Percentiles rank a stretch among this genome's conserved stretches.
Conservation (phyloP, 495 filamentous ascomycete species). For the Aspergillus coremiiformis region DNA sequence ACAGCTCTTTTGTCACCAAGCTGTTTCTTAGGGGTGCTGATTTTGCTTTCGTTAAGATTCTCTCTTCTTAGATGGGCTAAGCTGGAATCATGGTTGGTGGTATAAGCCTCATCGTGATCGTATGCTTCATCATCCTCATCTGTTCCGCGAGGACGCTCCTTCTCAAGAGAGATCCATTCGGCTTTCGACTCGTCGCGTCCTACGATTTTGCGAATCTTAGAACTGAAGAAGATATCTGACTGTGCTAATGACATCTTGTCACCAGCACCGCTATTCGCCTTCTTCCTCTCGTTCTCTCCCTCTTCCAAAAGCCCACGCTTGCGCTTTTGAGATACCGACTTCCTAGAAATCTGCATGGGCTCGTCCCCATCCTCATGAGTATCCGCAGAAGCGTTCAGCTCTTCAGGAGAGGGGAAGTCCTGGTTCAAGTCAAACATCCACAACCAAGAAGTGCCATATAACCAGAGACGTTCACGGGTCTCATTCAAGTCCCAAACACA, state of each 20-base stretch:
- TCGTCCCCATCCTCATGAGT: conserved; percentile 19
- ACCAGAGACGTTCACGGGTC: conserved; percentile 61
- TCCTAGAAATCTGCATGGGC: conserved; percentile 17
- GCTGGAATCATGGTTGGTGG: conserved; percentile 23
- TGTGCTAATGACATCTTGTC: conserved; percentile 52
- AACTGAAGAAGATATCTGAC: conserved; percentile 48
- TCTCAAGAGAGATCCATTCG: conserved; percentile 39
- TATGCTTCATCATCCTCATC: conserved; percentile 39
- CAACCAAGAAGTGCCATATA: conserved; percentile 77
- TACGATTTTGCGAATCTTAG: conserved; percentile 47
- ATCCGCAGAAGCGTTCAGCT: conserved; percentile 17
- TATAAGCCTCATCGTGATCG: conserved; percentile 34
- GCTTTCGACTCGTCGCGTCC: conserved; percentile 34
- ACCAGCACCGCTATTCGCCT: conserved; percentile 50
- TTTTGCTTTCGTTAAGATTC: not conserved
- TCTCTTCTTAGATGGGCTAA: conserved; percentile 33
- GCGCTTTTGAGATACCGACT: conserved; percentile 25
- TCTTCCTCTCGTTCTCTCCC: conserved; percentile 30
- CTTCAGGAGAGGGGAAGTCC: conserved; percentile 50
- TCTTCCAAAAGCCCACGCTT: conserved; percentile 37
- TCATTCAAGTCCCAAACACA: conserved; percentile 70
- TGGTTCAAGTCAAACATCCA: conserved; percentile 85
- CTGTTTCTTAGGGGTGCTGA: conserved; percentile 24
- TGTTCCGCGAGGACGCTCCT: conserved; percentile 34
- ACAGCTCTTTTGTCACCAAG: conserved; percentile 10